Evolutionary conservation across 2,329 filamentous ascomycete species (phyloP), one percentile per base, ranked within the genome.

Genomic region (Epicoccum nigrum): DNA sequence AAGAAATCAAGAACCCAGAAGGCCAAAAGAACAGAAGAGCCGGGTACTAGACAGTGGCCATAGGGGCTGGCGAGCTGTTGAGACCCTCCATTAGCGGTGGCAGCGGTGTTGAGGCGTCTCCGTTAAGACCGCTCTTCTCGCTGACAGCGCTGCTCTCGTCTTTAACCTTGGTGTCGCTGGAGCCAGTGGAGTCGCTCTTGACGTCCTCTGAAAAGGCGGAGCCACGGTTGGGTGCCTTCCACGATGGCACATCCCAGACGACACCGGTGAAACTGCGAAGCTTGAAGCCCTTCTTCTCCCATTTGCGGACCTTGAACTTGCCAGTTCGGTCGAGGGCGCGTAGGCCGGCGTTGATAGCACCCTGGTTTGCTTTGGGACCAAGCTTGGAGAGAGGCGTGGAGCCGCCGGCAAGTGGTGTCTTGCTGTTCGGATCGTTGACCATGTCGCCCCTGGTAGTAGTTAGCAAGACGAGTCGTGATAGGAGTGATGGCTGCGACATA

Each of bases 331-430:
- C 94, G 59, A 99, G 88, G 11, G 94, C 93, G 47, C 94, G 90
- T 41, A 99, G 86, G 44, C 91, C 90, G 46, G 94, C 94, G 71
- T 99, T 99, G 81, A 99, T 99, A 53, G 93, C 93, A 58, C 94
- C 94, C 67, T 93, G 90, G 73, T 97, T 97, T 43, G 93, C 93
- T 75, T 97, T 97, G 62, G 94, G 94, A 3, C 93, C 93, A 20
- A 97, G 87, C 74, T 96, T 96, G 76, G 93, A 90, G 42, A 81
- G 79, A 35, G 79, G 75, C 17, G 72, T 69, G n/a, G 68, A 64
- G 55, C 71, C 44, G 55, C 71, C 44, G 52, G 69, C 63, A 39
- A 79, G 75, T 63, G 81, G 62, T 12, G 61, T 64, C 48, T 74
- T 74, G 47, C 55, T 63, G 59, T 70, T 68, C 19, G 70, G 68